Base-by-base conservation (phyloP, 345 rosid genomes). In the Acer saccharum region DNA sequence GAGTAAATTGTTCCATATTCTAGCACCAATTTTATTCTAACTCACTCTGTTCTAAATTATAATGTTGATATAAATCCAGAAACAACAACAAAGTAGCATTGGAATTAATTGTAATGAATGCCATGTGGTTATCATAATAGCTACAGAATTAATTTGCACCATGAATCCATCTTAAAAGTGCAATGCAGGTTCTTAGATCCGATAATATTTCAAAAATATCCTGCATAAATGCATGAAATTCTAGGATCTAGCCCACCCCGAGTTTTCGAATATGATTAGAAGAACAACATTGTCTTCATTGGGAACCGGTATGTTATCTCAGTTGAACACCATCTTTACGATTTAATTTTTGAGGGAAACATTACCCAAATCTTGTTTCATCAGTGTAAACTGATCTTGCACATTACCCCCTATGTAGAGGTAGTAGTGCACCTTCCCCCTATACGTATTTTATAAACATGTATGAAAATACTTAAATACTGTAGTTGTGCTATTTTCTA, bases 131-230 rank as follows among this genome's bases (percentile, higher is more conserved):
- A 29, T 29, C 32, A 29, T 29, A 29, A 29, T 29, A 29, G 32
- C 32, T 29, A 29, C 3, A 29, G 2, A 29, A 29, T 29, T 29
- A 29, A 29, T 29, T 29, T 29, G 32, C 32, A 29, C 32, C 32
- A 1, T 29, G 32, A 29, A 29, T 29, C 32, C 32, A 29, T 29
- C 32, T 29, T 29, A 2, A 29, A 29, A 29, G 32, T 12, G 27
- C 23, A 41, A 27, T 29, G n/a, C 78, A 82, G 88, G 88, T 82
- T 80, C 25, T 72, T 82, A 2, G 82, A 85, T 63, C 85, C 84
- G 0, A 35, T 85, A 50, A 75, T 80, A 14, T 75, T 62, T 5
- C 81, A 84, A 20, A 83, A 80, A 20, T 80, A 85, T 65, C 88
- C 80, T 7, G 73, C 78, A 8, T 82, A 78, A 71, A 78, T 80